Evolutionary conservation across 2,329 filamentous ascomycete species (phyloP), one percentile per base, ranked within the genome.

Genomic region (Alternaria conjuncta): DNA sequence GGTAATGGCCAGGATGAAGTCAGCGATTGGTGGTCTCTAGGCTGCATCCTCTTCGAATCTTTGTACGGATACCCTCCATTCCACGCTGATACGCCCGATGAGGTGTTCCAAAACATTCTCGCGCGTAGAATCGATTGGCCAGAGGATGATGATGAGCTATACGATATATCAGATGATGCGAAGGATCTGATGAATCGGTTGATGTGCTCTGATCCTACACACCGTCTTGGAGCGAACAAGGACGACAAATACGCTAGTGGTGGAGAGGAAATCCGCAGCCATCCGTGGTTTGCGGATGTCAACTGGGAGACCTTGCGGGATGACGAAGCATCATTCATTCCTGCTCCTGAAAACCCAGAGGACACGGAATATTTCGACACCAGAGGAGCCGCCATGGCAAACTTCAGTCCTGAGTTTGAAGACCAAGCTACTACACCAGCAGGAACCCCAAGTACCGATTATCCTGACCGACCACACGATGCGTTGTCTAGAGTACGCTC

Each of bases 1-100:
- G 96, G 96, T 54, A 90, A 94, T 69, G 94, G 95, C 2, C 96
- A 99, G 79, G 96, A 99, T 75, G 95, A 98, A 79, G 96, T 95
- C 70, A 98, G 96, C 77, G 96, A 99, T 88, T 99, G 96, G 96
- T 99, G 96, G 96, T 98, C 96, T 21, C 86, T 99, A n/a, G 96
- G 96, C 1, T 99, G 96, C 79, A 98, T 99, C 71, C 84, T 98
- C 80, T 99, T 97, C 74, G 96, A 99, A 75, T 97, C 97, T 70
- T 83, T 99, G 3, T 98, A 93, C 75, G 96, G 96, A 1, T 91
- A 93, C 61, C 96, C 96, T 1, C 96, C 96, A 0, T 99, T 99
- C 80, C 94, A 98, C 78, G 96, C 93, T 1, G 85, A 86, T 20
- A 94, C 94, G 51, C 93, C 96, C 0, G 96, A 99, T 72, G 87